A percentile compares a stretch with the other conserved stretches of the same genome.
phyloP scores from a whole-genome alignment of 768 basidiomycete species.

The Tephrocybe rancida region DNA sequence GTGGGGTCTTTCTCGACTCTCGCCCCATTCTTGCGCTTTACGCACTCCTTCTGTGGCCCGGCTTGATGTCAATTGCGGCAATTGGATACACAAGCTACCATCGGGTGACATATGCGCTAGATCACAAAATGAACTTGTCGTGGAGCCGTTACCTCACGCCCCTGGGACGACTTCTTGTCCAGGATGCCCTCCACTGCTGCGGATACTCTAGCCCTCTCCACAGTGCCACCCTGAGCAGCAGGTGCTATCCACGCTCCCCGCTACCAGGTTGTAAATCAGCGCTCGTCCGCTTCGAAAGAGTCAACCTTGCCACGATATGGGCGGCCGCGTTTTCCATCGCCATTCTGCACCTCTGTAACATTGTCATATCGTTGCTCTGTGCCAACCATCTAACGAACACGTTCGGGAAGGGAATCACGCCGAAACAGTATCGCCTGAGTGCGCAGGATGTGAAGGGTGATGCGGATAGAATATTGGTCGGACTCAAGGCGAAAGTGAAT shows the following conservation, averaged over 20 bases:
- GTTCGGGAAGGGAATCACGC: slow-evolving; percentile 70
- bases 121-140: slow-evolving; percentile 64
- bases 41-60: slow-evolving; percentile 68
- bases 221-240: slow-evolving; percentile 55
- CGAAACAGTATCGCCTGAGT: slow-evolving; percentile 57
- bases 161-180: slow-evolving; percentile 54
- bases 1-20: slow-evolving; percentile 65
- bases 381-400: slow-evolving; percentile 64
- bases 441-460: slow-evolving; percentile 46
- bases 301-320: slow-evolving; percentile 49
- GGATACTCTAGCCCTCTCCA: slow-evolving; percentile 66
- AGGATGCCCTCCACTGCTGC: slow-evolving; percentile 66
- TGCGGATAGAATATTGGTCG: slow-evolving; percentile 32
- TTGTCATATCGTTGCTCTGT: slow-evolving; percentile 61
- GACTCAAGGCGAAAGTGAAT: not conserved
- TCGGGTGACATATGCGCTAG: slow-evolving; percentile 59
- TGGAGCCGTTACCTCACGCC: slow-evolving; percentile 69
- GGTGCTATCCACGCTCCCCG: slow-evolving; percentile 62
- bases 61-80: slow-evolving; percentile 54
- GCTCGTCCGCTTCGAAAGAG: slow-evolving; percentile 55
- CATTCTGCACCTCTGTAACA: slow-evolving; percentile 61
- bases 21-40: slow-evolving; percentile 70
- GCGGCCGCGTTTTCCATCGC: slow-evolving; percentile 55
- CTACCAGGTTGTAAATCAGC: slow-evolving; percentile 71
- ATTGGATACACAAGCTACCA: slow-evolving; percentile 71